Percentiles rank a stretch among this genome's conserved stretches.
These are phyloP conservation scores for Otatea glauca DNA, from an alignment of 176 grass and related monocot genomes.

Conservation along the genomic window DNA sequence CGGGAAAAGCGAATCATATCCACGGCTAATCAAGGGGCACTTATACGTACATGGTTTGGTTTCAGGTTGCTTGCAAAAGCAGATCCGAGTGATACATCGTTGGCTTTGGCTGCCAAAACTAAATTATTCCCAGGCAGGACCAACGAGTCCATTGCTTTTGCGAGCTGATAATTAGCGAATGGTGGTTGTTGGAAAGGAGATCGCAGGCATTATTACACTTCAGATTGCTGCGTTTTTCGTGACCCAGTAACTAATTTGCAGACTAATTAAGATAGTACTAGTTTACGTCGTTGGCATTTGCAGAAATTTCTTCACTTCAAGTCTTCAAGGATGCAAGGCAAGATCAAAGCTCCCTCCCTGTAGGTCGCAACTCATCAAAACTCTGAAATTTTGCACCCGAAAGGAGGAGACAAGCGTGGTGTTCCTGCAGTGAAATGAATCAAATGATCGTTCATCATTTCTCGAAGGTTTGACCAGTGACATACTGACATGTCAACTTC, in stretches of 20 bases:
- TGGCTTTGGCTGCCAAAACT: neutral
- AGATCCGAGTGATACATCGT: slow-evolving; percentile 7
- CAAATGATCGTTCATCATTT: slow-evolving; percentile 26
- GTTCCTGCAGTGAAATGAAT: slow-evolving; percentile 25
- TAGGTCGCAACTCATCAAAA: neutral
- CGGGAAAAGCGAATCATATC: neutral
- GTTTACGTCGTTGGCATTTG: neutral
- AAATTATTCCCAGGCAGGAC: neutral
- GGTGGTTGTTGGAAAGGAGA: slow-evolving; percentile 46
- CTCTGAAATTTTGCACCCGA: neutral
- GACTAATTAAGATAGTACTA: neutral
- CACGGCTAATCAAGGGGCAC: neutral
- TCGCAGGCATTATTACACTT: slow-evolving; percentile 27
- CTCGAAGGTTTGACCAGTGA: neutral
- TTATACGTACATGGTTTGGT: slow-evolving; percentile 16
- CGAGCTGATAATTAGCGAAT: slow-evolving; percentile 5
- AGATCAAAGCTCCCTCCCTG: neutral
- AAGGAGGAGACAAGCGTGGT: slow-evolving; percentile 24
- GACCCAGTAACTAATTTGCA: neutral
- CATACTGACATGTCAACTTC: neutral
- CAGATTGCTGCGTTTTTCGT: neutral
- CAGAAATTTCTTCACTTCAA: neutral
- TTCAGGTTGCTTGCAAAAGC: slow-evolving; percentile 23
- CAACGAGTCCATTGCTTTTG: neutral
- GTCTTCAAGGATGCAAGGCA: neutral